Conservation (phyloP, 768 basidiomycete species). For the Calocybe indica region DNA sequence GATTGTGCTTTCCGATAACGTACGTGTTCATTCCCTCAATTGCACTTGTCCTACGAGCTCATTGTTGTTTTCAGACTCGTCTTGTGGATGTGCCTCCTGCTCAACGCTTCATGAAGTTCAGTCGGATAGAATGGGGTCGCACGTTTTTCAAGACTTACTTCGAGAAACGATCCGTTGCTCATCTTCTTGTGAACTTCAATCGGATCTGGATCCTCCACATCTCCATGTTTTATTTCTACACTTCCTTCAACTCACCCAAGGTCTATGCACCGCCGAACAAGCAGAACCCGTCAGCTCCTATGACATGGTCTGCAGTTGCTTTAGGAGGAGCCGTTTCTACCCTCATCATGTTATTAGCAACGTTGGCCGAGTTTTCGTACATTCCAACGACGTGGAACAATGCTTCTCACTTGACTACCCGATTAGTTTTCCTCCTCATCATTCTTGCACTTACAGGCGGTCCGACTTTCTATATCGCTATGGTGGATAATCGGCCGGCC, state of each 20-base stretch:
- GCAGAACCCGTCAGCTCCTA: slow-evolving; percentile 68
- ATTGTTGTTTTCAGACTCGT: slow-evolving; percentile 52
- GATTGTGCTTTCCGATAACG: slow-evolving; percentile 85
- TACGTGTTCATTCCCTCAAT: slow-evolving; percentile 27
- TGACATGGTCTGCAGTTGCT: slow-evolving; percentile 94
- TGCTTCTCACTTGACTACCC: slow-evolving; percentile 92
- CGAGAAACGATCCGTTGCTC: slow-evolving; percentile 90
- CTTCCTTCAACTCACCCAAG: slow-evolving; percentile 92
- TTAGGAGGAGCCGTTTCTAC: slow-evolving; percentile 96
- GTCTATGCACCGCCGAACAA: slow-evolving; percentile 76
- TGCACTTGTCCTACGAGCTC: slow-evolving; percentile 2
- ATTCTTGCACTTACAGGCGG: slow-evolving; percentile 90
- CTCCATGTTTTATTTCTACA: slow-evolving; percentile 93
- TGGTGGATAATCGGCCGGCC: slow-evolving; percentile 62
- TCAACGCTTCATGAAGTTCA: slow-evolving; percentile 90
- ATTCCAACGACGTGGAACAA: slow-evolving; percentile 99
- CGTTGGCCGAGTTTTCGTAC: slow-evolving; percentile 91
- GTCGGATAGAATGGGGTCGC: slow-evolving; percentile 87
- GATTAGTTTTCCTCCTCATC: slow-evolving; percentile 86
- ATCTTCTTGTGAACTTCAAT: slow-evolving; percentile 98
- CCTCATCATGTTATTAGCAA: slow-evolving; percentile 89
- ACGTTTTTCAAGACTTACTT: slow-evolving; percentile 99
- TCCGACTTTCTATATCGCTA: slow-evolving; percentile 90
- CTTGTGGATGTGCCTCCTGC: slow-evolving; percentile 88
- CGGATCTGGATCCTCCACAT: slow-evolving; percentile 97